phyloP scores from a whole-genome alignment of 768 basidiomycete genomes.

The Boletus bicolor region DNA sequence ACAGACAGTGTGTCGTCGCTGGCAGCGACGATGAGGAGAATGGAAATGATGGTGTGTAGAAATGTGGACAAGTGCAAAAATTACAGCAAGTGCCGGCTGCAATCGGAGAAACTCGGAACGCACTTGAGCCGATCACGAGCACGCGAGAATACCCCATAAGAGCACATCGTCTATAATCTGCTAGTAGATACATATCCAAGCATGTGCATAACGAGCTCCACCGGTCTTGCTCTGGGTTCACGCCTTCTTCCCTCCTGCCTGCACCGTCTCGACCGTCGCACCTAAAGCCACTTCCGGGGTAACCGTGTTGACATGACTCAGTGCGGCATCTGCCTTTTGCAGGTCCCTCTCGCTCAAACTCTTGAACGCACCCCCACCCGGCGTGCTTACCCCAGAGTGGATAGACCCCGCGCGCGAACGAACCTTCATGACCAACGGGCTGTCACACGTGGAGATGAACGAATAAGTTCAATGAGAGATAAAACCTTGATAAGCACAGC shows the following conservation, averaged over 20 bases:
- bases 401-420: conserved; percentile 80
- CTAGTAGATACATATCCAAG: conserved; percentile 19
- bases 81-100: neutral
- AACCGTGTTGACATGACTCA: conserved; percentile 54
- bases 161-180: neutral
- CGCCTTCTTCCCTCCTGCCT: neutral
- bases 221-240: neutral
- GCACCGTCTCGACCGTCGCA: neutral
- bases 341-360: conserved; percentile 88
- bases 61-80: neutral
- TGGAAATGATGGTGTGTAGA: neutral
- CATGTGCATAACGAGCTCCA: neutral
- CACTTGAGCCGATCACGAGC: neutral
- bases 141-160: neutral
- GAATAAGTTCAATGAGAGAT: neutral
- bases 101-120: conserved; percentile 22
- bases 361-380: conserved; percentile 75
- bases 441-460: conserved; percentile 28
- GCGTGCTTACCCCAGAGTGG: conserved; percentile 73
- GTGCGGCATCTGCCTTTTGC: conserved; percentile 81
- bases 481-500: conserved; percentile 14
- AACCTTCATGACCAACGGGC: conserved; percentile 88
- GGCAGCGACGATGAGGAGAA: conserved; percentile 7
- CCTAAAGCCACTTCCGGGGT: neutral
- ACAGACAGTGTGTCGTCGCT: conserved; percentile 10